These are phyloP conservation scores for Papiliotrema flavescens DNA, from an alignment of 1,284 basidiomycete genomes.

Conservation along the genomic window DNA sequence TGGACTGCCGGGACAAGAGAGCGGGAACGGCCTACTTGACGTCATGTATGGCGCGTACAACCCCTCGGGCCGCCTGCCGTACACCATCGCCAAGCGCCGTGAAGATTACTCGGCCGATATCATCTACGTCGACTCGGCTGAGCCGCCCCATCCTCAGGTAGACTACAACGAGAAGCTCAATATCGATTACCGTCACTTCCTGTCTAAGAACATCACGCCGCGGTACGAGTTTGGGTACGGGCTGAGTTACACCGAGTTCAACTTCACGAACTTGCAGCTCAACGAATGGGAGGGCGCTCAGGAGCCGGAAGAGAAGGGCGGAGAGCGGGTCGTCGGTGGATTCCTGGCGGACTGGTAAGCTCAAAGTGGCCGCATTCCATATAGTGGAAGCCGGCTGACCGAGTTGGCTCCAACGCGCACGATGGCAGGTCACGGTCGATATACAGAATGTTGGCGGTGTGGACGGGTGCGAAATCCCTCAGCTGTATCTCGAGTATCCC, in stretches of 20 bases:
- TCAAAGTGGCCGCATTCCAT: background rate
- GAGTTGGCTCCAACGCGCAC: slow-evolving; percentile 40
- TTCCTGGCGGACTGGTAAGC: slow-evolving; percentile 26
- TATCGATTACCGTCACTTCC: slow-evolving; percentile 76
- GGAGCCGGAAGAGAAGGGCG: background rate
- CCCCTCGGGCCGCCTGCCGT: slow-evolving; percentile 71
- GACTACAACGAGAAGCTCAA: slow-evolving; percentile 66
- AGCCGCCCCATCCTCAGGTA: slow-evolving; percentile 52
- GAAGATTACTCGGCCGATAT: slow-evolving; percentile 62
- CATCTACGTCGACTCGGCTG: slow-evolving; percentile 37
- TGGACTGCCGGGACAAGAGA: slow-evolving; percentile 63
- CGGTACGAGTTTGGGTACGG: slow-evolving; percentile 78
- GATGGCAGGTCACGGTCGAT: slow-evolving; percentile 45
- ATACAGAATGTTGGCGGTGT: slow-evolving; percentile 51
- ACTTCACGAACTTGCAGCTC: slow-evolving; percentile 59
- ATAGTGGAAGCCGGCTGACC: background rate
- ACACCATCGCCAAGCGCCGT: slow-evolving; percentile 68
- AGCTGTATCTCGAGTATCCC: slow-evolving; percentile 49
- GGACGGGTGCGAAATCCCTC: slow-evolving; percentile 49
- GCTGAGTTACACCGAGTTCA: slow-evolving; percentile 75
- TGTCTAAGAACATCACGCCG: slow-evolving; percentile 60
- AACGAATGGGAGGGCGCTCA: slow-evolving; percentile 6
- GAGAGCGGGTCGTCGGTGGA: slow-evolving; percentile 13
- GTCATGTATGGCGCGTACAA: slow-evolving; percentile 56
- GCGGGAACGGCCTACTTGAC: slow-evolving; percentile 70